Percentiles rank a stretch among this genome's conserved stretches.
phyloP scores from a whole-genome alignment of 768 basidiomycete species.

The Xerocomellus dryophilus region DNA sequence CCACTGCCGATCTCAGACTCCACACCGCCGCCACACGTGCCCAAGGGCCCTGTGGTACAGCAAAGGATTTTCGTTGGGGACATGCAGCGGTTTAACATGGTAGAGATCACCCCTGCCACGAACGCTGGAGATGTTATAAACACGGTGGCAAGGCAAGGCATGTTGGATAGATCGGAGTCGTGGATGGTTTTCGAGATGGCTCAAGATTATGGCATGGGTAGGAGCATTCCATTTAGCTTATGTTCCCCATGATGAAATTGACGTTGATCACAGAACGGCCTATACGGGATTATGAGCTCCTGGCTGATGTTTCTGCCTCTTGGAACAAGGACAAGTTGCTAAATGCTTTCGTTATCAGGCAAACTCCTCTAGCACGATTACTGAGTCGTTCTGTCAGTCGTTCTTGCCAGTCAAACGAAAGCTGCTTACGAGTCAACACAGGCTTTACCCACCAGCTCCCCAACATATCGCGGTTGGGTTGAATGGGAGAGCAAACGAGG shows the following conservation, averaged over 20 bases:
- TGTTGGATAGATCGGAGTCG: slow-evolving; percentile 58
- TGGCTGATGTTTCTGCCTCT: slow-evolving; percentile 73
- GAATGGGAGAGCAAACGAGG: slow-evolving; percentile 90
- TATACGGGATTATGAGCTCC: slow-evolving; percentile 80
- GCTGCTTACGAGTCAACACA: slow-evolving; percentile 42
- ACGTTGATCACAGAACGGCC: slow-evolving; percentile 67
- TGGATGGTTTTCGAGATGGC: slow-evolving; percentile 93
- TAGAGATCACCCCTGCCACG: slow-evolving; percentile 66
- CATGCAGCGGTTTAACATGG: slow-evolving; percentile 69
- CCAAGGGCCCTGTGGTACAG: slow-evolving; percentile 42
- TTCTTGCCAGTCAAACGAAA: slow-evolving; percentile 32
- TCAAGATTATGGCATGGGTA: slow-evolving; percentile 92
- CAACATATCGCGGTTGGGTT: slow-evolving; percentile 58
- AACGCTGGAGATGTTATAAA: slow-evolving; percentile 71
- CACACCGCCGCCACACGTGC: slow-evolving; percentile 30
- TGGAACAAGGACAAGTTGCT: slow-evolving; percentile 85
- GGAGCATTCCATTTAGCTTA: slow-evolving; percentile 18
- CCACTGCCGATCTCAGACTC: slow-evolving; percentile 36
- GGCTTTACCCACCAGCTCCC: slow-evolving; percentile 47
- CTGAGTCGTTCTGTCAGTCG: slow-evolving; percentile 58
- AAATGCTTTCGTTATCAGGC: slow-evolving; percentile 78
- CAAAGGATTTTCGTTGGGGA: slow-evolving; percentile 77
- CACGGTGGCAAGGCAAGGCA: slow-evolving; percentile 62
- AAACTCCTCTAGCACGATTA: slow-evolving; percentile 59
- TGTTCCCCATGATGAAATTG: slow-evolving; percentile 9